Evolutionary conservation across 1,284 basidiomycete genomes (phyloP), one percentile per base, ranked within the genome.

Genomic region (Heterobasidion annosum): DNA sequence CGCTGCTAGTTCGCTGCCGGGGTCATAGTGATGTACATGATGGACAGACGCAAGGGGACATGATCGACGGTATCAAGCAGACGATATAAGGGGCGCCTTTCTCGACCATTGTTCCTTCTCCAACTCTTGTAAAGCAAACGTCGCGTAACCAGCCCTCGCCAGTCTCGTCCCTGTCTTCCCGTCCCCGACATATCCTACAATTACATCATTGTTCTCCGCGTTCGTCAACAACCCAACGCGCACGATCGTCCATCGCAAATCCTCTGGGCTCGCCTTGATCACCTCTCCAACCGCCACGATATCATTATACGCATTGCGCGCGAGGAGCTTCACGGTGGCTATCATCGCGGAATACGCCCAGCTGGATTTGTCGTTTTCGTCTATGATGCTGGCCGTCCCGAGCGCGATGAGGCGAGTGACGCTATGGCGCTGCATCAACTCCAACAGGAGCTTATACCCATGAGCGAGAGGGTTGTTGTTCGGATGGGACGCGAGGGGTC

Each of bases 101-200:
- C 54, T 56, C 32, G 63, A 56, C 70, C 85, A 88, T 53, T 80
- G 69, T 46, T 72, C 73, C 49, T 70, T 70, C 59, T 73, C 66
- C 44, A 87, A 67, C 65, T 87, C 83, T 19, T 72, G 68, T 37
- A 84, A 52, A 1, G 80, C 72, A 58, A 87, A 87, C 2, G 72
- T 68, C 7, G 80, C 83, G 59, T 81, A 86, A 0, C 75, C 83
- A 12, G 70, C 65, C 56, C 84, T 74, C 6, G 81, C 67, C 54
- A 83, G 61, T 32, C 60, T 70, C 7, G 68, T 70, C 34, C 72
- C 74, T 8, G 71, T 75, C 62, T 73, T 75, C 33, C 76, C 76
- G 59, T 88, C 84, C 6, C 85, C 85, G 5, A 84, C 66, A 62
- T 85, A 85, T 2, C 85, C 85, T 16, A 75, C 78, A 2, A 78